Evolutionary conservation across 768 basidiomycete species (phyloP), one percentile per base, ranked within the genome.

Genomic region (Trametopsis cervina): DNA sequence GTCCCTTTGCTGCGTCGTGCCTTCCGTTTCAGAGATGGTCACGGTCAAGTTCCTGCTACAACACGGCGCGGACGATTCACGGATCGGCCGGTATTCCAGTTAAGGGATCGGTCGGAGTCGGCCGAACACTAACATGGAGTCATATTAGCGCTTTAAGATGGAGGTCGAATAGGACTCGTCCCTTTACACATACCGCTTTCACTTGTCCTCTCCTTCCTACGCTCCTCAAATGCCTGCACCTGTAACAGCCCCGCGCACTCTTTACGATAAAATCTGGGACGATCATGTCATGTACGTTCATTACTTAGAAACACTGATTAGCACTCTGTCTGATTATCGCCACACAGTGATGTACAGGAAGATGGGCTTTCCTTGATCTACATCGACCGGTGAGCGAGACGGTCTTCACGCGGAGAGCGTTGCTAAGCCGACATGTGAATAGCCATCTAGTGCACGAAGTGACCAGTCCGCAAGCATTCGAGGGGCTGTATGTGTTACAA

Each of bases 251-350:
- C 90, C 91, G 9, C 83, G 91, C 52, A 97, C 95, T 27, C 74
- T 98, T 24, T 96, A 97, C 68, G 95, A 98, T 69, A 97, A 97
- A 72, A 91, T 97, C 54, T 96, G 89, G 83, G 91, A 96, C 56
- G 92, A 97, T 64, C 95, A 97, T 69, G 80, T 95, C 61, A 86
- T 97, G 81, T 91, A 59, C 53, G 88, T 57, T 10, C n/a, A n/a
- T n/a, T n/a, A 39, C 18, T 9, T 22, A 10, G 21, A 2, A 4
- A 23, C 2, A 23, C 22, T 4, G 27, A 17, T 12, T n/a, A n/a
- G n/a, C n/a, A n/a, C n/a, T n/a, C n/a, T n/a, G n/a, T n/a, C 21
- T 53, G 24, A 39, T 55, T 20, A 26, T 17, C 24, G 33, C n/a
- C n/a, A 11, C 7, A 39, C 58, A 90, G 89, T 29, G 77, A 86